Percentiles rank a stretch among this genome's conserved stretches.
Evolutionary conservation across 1,284 basidiomycete species (phyloP).

Genomic region (Cryptococcus depauperatus): DNA sequence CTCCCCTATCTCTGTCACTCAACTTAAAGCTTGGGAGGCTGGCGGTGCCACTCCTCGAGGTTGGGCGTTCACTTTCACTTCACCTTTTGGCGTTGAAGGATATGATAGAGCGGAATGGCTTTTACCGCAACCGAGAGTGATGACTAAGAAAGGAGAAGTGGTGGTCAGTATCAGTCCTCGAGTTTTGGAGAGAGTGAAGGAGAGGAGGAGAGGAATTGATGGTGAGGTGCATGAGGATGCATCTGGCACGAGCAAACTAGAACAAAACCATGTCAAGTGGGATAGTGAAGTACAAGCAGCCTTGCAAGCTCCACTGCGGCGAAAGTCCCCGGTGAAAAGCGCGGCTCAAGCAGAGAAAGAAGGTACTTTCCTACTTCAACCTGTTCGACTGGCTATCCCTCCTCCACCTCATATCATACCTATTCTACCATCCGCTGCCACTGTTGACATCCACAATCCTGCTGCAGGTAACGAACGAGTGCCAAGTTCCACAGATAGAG

Average conservation of each 20-base stretch:
- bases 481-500: background rate
- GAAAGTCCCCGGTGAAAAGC: slow-evolving; percentile 19
- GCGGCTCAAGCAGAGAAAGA: slow-evolving; percentile 25
- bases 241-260: too few relatives aligned
- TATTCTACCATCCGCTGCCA: background rate
- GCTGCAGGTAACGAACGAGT: too few relatives aligned
- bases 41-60: slow-evolving; percentile 47
- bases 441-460: too few relatives aligned
- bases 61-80: slow-evolving; percentile 66
- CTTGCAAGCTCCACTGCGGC: background rate
- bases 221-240: background rate
- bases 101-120: slow-evolving; percentile 57
- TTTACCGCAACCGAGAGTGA: slow-evolving; percentile 44
- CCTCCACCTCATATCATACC: background rate
- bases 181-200: slow-evolving; percentile 23
- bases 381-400: background rate
- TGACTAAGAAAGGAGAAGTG: background rate
- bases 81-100: slow-evolving; percentile 55
- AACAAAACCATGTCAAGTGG: too few relatives aligned
- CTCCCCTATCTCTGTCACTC: slow-evolving; percentile 16
- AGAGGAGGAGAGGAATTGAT: slow-evolving; percentile 33
- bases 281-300: too few relatives aligned
- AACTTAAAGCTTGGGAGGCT: slow-evolving; percentile 14
- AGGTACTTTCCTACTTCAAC: background rate
- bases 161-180: slow-evolving; percentile 34